phyloP scores from a whole-genome alignment of 495 filamentous ascomycete species.

The Pseudevernia furfuracea region DNA sequence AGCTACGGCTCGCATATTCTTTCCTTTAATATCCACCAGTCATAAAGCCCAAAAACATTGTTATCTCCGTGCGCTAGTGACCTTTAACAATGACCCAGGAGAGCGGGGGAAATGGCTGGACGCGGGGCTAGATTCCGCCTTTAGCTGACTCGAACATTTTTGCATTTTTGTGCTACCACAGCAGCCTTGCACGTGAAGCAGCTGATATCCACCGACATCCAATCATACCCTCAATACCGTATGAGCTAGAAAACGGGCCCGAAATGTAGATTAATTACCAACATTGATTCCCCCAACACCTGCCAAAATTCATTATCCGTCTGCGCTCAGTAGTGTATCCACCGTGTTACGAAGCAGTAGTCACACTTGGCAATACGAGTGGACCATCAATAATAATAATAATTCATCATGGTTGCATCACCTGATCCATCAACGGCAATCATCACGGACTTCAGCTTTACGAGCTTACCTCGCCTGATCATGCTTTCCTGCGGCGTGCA shows the following conservation, averaged over 20 bases:
- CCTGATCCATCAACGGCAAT: slow-evolving; percentile 6
- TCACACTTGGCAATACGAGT: background rate
- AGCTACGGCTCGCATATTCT: background rate
- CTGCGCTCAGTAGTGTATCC: background rate
- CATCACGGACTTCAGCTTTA: slow-evolving; percentile 11
- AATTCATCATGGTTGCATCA: background rate
- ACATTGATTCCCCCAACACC: background rate
- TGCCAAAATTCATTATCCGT: background rate
- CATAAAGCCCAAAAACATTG: background rate
- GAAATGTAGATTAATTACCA: slow-evolving; percentile 7
- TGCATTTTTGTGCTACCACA: too few relatives aligned
- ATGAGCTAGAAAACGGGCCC: background rate
- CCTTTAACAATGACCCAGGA: too few relatives aligned
- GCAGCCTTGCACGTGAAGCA: background rate
- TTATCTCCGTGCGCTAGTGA: background rate
- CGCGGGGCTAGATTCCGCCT: background rate
- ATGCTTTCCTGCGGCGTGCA: background rate
- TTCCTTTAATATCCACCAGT: background rate
- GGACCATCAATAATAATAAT: slow-evolving; percentile 1
- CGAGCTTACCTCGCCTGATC: slow-evolving; percentile 6
- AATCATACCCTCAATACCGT: background rate
- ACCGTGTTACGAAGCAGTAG: too few relatives aligned
- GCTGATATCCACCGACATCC: background rate
- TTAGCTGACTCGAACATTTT: background rate
- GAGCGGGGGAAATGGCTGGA: slow-evolving; percentile 2